phyloP scores from a whole-genome alignment of 2,329 filamentous ascomycete species.

The Pyrenophora tritici-repentis region DNA sequence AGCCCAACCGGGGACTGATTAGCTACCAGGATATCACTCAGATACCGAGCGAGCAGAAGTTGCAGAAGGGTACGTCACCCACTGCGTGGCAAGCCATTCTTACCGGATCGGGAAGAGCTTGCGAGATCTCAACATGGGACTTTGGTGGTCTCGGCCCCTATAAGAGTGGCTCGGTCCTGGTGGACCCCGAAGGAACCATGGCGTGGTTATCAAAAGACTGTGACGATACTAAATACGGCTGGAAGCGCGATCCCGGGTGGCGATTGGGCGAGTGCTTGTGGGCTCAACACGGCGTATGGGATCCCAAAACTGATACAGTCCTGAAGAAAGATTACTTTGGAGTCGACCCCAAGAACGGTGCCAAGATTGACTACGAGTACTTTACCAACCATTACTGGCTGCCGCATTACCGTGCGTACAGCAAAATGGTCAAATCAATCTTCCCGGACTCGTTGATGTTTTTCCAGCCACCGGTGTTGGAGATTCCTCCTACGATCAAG shows the following conservation, averaged over 20 bases:
- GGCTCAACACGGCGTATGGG: slow-evolving; percentile 97
- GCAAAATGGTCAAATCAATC: slow-evolving; percentile 72
- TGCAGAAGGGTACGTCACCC: slow-evolving; percentile 90
- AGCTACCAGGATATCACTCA: slow-evolving; percentile 80
- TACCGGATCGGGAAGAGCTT: slow-evolving; percentile 86
- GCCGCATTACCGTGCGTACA: slow-evolving; percentile 78
- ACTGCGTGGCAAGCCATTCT: slow-evolving; percentile 94
- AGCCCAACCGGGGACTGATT: slow-evolving; percentile 87
- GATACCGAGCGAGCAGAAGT: slow-evolving; percentile 83
- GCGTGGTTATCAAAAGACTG: slow-evolving; percentile 85
- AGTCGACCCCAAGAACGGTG: slow-evolving; percentile 74
- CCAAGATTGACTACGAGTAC: slow-evolving; percentile 75
- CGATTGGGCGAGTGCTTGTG: slow-evolving; percentile 93
- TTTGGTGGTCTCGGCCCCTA: slow-evolving; percentile 93
- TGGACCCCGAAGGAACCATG: slow-evolving; percentile 84
- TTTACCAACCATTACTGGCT: slow-evolving; percentile 94
- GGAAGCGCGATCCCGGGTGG: slow-evolving; percentile 86
- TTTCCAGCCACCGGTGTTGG: slow-evolving; percentile 88
- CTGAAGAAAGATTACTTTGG: slow-evolving; percentile 87
- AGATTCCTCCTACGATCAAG: slow-evolving; percentile 87
- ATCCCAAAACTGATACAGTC: slow-evolving; percentile 75
- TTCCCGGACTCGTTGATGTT: slow-evolving; percentile 86
- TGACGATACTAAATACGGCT: slow-evolving; percentile 87
- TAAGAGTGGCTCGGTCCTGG: slow-evolving; percentile 78
- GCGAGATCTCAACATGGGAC: slow-evolving; percentile 89